phyloP scores from a whole-genome alignment of 2,329 filamentous ascomycete genomes.

The Colletotrichum filicis region DNA sequence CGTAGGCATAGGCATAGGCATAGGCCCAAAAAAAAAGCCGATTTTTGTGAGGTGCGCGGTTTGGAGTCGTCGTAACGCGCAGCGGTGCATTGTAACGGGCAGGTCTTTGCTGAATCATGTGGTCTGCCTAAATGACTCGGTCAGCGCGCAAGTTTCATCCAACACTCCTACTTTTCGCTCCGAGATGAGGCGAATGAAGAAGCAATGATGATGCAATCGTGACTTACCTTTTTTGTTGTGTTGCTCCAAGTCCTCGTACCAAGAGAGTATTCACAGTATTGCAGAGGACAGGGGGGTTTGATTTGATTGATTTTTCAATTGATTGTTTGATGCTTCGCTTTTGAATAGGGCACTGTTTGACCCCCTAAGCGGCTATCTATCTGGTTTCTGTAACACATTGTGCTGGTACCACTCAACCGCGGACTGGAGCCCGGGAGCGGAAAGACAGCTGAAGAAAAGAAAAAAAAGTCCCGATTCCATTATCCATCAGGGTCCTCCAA shows the following conservation, averaged over 20 bases:
- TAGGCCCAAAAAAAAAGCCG: too few relatives aligned
- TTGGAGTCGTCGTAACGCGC: neutral
- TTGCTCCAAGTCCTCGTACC: neutral
- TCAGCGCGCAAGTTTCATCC: conserved; percentile 29
- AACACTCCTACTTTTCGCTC: neutral
- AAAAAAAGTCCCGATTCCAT: conserved; percentile 17
- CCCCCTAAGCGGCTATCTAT: conserved; percentile 16
- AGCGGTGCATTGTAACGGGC: conserved; percentile 5
- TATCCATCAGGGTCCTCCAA: conserved; percentile 28
- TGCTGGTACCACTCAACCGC: conserved; percentile 31
- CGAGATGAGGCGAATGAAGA: conserved; percentile 16
- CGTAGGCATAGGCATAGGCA: too few relatives aligned
- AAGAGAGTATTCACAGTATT: neutral
- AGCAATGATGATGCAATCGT: conserved; percentile 33
- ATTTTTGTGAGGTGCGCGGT: neutral
- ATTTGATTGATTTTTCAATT: conserved; percentile 31
- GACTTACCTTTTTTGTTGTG: neutral
- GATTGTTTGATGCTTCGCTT: conserved; percentile 9
- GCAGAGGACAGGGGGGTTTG: conserved; percentile 16
- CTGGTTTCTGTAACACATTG: conserved; percentile 33
- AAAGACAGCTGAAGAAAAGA: conserved; percentile 30
- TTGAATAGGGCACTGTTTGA: conserved; percentile 13
- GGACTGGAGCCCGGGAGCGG: conserved; percentile 24
- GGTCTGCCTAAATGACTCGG: conserved; percentile 32
- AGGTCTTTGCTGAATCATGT: conserved; percentile 26